phyloP scores from a whole-genome alignment of 1,139 yeast species.

The Taiozyma sp. region DNA sequence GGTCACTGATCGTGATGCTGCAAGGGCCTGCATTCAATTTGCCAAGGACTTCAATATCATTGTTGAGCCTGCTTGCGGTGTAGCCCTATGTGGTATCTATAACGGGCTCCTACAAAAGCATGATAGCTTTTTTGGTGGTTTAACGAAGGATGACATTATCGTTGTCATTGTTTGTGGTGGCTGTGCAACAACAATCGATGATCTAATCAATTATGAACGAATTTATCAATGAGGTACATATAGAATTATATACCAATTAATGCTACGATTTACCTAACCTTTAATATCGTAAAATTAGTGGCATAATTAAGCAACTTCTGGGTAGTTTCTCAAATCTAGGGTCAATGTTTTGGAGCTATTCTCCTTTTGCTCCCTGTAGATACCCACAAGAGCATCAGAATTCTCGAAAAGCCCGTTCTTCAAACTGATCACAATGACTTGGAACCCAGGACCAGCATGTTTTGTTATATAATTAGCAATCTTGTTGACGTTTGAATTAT shows the following conservation, averaged over 20 bases:
- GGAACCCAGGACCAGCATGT: conserved; percentile 77
- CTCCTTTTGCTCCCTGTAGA: conserved; percentile 77
- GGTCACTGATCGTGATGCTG: conserved; percentile 53
- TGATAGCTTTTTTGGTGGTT: conserved; percentile 30
- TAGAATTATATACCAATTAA: neutral
- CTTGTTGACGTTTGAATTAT: conserved; percentile 78
- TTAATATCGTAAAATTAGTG: neutral
- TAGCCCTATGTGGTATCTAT: conserved; percentile 52
- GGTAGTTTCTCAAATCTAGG: conserved; percentile 63
- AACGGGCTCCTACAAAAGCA: conserved; percentile 34
- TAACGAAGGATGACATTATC: conserved; percentile 44
- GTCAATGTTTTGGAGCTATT: conserved; percentile 78
- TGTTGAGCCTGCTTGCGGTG: conserved; percentile 79
- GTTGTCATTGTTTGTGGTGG: conserved; percentile 69
- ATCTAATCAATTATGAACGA: conserved; percentile 20
- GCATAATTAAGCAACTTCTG: conserved; percentile 25
- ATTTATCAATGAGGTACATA: conserved; percentile 4
- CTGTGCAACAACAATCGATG: conserved; percentile 37
- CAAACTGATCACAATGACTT: conserved; percentile 89
- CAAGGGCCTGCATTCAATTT: conserved; percentile 44
- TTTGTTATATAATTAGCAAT: conserved; percentile 80
- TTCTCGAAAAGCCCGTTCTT: conserved; percentile 84
- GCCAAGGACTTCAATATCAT: conserved; percentile 45
- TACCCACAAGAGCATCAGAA: conserved; percentile 90
- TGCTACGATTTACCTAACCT: neutral